Conservation (phyloP, 1,284 basidiomycete genomes). For the Trichosporon sp. region DNA sequence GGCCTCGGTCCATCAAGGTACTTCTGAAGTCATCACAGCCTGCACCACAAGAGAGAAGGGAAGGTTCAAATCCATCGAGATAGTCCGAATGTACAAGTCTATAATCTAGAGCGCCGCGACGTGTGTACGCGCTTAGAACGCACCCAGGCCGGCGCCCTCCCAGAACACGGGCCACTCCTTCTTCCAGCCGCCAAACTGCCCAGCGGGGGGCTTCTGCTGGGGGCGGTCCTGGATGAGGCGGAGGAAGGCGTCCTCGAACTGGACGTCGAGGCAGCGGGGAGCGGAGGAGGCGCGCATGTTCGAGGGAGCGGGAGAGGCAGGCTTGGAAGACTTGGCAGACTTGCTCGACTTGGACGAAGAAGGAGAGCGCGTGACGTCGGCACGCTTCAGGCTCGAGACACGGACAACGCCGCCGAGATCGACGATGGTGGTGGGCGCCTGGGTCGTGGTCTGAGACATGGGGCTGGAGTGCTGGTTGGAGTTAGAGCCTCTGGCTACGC, state of each 20-base stretch:
- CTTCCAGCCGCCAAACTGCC: conserved; percentile 12
- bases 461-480: not conserved
- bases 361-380: not conserved
- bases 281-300: not conserved
- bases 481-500: no score
- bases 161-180: conserved; percentile 25
- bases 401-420: not conserved
- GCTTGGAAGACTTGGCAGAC: not conserved
- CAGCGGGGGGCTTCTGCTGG: not conserved
- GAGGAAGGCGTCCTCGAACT: conserved; percentile 11
- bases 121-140: not conserved
- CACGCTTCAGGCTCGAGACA: not conserved
- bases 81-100: conserved; percentile 3
- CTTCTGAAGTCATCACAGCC: not conserved
- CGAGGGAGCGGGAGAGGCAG: not conserved
- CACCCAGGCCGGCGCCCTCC: conserved; percentile 19
- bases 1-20: no score
- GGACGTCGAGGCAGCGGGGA: not conserved
- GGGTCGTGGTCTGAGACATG: not conserved
- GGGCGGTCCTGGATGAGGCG: conserved; percentile 1
- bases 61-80: not conserved
- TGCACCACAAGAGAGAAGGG: not conserved
- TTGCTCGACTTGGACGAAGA: not conserved
- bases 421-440: not conserved
- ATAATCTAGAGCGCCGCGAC: not conserved